phyloP scores from a whole-genome alignment of 192 early-diverging fungal genomes.

The Umbelopsis vinacea region DNA sequence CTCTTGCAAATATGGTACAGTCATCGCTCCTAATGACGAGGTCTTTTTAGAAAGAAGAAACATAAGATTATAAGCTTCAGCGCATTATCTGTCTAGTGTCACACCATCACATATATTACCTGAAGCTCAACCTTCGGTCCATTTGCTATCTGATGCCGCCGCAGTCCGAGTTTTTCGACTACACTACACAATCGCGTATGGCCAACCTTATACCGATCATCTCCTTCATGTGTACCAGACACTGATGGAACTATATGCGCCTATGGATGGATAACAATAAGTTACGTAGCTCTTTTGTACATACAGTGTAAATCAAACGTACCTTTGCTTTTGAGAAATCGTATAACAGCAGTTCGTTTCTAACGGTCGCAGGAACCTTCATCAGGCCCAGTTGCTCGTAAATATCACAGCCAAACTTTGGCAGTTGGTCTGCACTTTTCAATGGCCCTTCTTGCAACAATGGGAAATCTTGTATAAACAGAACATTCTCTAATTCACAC shows the following conservation, averaged over 20 bases:
- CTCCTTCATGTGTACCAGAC: constrained; percentile 43
- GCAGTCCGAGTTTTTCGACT: constrained; percentile 26
- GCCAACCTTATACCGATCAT: constrained; percentile 50
- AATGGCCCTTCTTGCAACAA: constrained; percentile 15
- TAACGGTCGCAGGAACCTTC: constrained; percentile 52
- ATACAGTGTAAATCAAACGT: neutral
- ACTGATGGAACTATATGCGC: constrained; percentile 60
- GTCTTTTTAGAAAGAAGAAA: constrained; percentile 32
- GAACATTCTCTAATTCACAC: constrained; percentile 59
- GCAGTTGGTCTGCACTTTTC: constrained; percentile 9
- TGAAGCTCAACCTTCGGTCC: constrained; percentile 48
- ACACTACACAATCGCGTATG: constrained; percentile 49
- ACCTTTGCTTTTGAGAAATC: constrained; percentile 59
- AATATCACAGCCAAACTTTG: constrained; percentile 53
- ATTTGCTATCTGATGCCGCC: neutral
- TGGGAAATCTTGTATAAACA: constrained; percentile 70
- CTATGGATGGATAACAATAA: constrained; percentile 4
- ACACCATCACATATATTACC: constrained; percentile 29
- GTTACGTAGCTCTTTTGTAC: neutral
- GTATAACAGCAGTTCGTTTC: constrained; percentile 41
- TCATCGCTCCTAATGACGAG: constrained; percentile 50
- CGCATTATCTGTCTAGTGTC: too few species aligned
- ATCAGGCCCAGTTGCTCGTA: constrained; percentile 50
- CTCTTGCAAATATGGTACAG: constrained; percentile 39
- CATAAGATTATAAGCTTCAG: neutral